Conservation (phyloP, 345 rosid species). For the Anacardium occidentale region DNA sequence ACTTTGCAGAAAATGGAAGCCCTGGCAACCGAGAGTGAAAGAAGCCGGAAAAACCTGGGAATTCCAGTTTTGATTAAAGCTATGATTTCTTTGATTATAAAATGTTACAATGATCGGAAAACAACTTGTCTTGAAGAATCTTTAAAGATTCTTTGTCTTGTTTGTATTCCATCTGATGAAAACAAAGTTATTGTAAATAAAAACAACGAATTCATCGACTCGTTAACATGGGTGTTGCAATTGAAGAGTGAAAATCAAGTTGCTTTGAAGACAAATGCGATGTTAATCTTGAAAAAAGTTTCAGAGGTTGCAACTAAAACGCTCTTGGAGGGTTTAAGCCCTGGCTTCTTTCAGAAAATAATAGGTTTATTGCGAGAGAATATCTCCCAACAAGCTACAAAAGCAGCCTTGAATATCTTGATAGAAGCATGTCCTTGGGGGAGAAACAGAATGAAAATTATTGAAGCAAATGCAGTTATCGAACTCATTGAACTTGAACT, state of each 20-base stretch:
- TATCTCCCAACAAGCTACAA: conserved; percentile 34
- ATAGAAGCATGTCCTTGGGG: conserved; percentile 37
- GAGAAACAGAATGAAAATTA: conserved; percentile 37
- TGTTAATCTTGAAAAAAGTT: conserved; percentile 27
- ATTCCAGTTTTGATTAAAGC: conserved; percentile 34
- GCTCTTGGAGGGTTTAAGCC: conserved; percentile 27
- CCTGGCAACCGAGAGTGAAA: conserved; percentile 31
- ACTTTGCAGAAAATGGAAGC: conserved; percentile 37
- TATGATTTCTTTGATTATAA: conserved; percentile 26
- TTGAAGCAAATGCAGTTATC: conserved; percentile 42
- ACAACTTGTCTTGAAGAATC: conserved; percentile 34
- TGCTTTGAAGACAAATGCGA: conserved; percentile 27
- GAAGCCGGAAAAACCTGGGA: conserved; percentile 32
- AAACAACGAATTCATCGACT: conserved; percentile 31
- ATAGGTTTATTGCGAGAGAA: conserved; percentile 21
- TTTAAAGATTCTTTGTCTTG: conserved; percentile 31
- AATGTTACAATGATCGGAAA: conserved; percentile 20
- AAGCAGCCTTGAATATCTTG: conserved; percentile 38
- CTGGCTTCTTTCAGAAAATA: conserved; percentile 31
- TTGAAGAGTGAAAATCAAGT: conserved; percentile 7
- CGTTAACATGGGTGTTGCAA: conserved; percentile 38
- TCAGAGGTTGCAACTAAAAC: conserved; percentile 18
- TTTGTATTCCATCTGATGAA: conserved; percentile 34
- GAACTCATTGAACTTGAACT: conserved; percentile 54
- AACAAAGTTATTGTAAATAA: conserved; percentile 29